Base-by-base conservation (phyloP, 331 rosid species). In the Dryas integrifolia region DNA sequence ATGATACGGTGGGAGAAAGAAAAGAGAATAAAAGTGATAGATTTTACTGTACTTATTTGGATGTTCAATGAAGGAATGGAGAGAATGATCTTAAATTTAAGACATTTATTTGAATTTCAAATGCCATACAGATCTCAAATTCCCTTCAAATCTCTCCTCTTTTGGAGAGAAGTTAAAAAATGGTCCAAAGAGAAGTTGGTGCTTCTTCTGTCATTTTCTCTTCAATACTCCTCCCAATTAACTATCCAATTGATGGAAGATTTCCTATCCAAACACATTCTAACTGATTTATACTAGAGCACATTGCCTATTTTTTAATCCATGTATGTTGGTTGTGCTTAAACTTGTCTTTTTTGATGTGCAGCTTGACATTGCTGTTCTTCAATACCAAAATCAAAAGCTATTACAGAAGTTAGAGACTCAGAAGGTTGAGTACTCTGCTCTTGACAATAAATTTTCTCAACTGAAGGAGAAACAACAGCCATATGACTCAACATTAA, bases 361-460 rank as follows among this genome's bases (percentile, higher is more conserved):
- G 75, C 83, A 95, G 99, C 89, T 88, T 80, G 97, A 90, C 77
- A 81, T 92, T 79, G 65, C 89, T 65, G 90, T 95, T 73, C 93
- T 95, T 83, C 96, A 92, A 79, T 88, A 62, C 86, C 98, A 88
- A 85, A 95, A 92, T 81, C 96, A 92, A 84, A 95, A 88, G 85
- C 96, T 95, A 75, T 77, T 67, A 24, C 93, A 92, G 86, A 95
- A 92, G 82, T 82, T 95, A 76, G 99, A 95, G 84, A 77, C 90
- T 58, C 99, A 95, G 82, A 95, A 89, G 83, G 69, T 89, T 70
- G 99, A 95, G 76, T 50, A 81, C 79, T 72, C 76, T 61, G 80
- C 86, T 52, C 88, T 92, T 72, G 88, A 88, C 74, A 85, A 78
- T 76, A 92, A 86, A 72, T 69, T 81, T 73, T 82, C 80, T 74